Percentiles rank a stretch among this genome's conserved stretches.
These are phyloP conservation scores for Linum trigynum DNA, from an alignment of 345 rosid genomes.

Conservation along the genomic window DNA sequence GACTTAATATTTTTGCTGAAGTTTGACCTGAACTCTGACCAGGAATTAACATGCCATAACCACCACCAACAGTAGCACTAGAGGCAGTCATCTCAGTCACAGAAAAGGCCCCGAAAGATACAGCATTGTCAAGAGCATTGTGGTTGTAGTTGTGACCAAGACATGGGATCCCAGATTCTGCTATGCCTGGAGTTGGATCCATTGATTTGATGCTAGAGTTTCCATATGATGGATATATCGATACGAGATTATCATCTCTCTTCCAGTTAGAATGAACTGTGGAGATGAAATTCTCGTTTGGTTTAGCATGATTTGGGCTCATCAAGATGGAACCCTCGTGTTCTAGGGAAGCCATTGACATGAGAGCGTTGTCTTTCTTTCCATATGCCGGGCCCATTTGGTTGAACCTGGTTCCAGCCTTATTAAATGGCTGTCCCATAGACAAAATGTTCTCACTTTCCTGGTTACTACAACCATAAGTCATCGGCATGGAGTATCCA, in stretches of 20 bases:
- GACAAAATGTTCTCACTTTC: constrained; percentile 29
- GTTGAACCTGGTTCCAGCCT: constrained; percentile 23
- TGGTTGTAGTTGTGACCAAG: constrained; percentile 31
- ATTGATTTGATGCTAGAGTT: constrained; percentile 19
- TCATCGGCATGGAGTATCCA: constrained; percentile 21
- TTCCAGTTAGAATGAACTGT: constrained; percentile 26
- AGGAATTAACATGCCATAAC: constrained; percentile 31
- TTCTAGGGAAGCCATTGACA: constrained; percentile 29
- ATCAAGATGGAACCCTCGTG: constrained; percentile 25
- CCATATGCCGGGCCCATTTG: constrained; percentile 11
- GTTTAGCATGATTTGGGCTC: constrained; percentile 24
- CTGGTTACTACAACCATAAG: constrained; percentile 21
- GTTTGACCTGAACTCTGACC: constrained; percentile 26
- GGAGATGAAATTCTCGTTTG: constrained; percentile 29
- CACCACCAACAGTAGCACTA: constrained; percentile 23
- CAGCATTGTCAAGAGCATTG: constrained; percentile 27
- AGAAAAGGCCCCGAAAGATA: constrained; percentile 37
- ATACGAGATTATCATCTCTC: constrained; percentile 22
- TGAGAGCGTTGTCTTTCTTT: constrained; percentile 7
- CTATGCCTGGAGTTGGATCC: constrained; percentile 26
- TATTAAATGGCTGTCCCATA: constrained; percentile 35
- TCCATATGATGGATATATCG: constrained; percentile 18
- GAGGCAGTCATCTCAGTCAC: constrained; percentile 35
- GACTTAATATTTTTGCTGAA: constrained; percentile 23
- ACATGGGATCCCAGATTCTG: constrained; percentile 27